Percentiles rank a stretch among this genome's conserved stretches.
These are phyloP conservation scores for Diospyros lotus DNA, from an alignment of 148 eudicot genomes.

Conservation along the genomic window DNA sequence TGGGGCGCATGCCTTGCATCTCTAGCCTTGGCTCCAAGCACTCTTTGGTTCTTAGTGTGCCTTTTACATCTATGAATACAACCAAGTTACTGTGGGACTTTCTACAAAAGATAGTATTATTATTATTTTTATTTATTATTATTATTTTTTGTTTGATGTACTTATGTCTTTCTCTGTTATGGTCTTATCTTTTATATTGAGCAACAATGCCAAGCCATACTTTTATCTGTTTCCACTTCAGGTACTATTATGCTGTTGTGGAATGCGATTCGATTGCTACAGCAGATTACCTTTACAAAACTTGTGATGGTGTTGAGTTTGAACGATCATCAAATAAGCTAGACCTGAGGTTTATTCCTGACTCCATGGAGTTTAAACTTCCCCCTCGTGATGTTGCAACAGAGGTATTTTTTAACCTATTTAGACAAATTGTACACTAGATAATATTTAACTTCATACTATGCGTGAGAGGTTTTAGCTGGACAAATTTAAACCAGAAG, in stretches of 20 bases:
- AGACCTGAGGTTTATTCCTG: constrained; percentile 94
- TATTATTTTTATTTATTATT: no score
- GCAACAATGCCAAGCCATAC: background rate
- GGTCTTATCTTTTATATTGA: background rate
- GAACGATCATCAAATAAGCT: constrained; percentile 88
- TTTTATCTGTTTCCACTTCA: constrained; percentile 16
- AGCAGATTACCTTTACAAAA: constrained; percentile 81
- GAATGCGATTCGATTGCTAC: constrained; percentile 89
- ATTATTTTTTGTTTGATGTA: background rate
- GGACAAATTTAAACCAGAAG: no score
- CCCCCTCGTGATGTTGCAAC: constrained; percentile 84
- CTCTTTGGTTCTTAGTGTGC: no score
- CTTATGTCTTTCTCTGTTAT: background rate
- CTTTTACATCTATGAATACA: no score
- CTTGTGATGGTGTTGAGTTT: constrained; percentile 86
- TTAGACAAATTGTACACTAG: no score
- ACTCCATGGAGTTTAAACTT: constrained; percentile 79
- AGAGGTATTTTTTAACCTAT: constrained; percentile 41
- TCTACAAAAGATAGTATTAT: no score
- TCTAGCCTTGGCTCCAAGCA: no score
- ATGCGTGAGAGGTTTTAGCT: no score
- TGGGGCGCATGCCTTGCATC: no score
- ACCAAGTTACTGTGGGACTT: no score
- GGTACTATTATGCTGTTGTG: constrained; percentile 95
- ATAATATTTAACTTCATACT: no score